These are phyloP conservation scores for Podila minutissima DNA, from an alignment of 192 early-diverging fungal species.

Conservation along the genomic window DNA sequence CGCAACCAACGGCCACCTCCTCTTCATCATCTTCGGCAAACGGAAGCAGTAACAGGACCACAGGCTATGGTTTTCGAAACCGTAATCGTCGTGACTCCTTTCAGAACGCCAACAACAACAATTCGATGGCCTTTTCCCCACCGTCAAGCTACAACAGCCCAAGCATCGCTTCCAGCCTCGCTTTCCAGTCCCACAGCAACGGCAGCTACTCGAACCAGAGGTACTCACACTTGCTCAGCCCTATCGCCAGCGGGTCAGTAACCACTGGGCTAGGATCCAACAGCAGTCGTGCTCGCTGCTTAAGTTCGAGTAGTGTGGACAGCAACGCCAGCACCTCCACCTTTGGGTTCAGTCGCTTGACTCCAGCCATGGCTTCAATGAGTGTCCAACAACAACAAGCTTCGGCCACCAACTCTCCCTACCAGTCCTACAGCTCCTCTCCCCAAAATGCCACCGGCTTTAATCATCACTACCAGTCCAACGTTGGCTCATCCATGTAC, in stretches of 20 bases:
- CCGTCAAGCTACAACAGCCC: conserved; percentile 27
- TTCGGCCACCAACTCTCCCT: conserved; percentile 32
- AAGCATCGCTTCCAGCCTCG: background rate
- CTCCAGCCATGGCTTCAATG: conserved; percentile 36
- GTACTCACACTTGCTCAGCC: conserved; percentile 12
- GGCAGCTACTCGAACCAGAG: conserved; percentile 17
- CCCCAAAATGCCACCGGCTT: conserved; percentile 16
- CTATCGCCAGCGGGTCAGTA: background rate
- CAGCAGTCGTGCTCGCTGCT: conserved; percentile 29
- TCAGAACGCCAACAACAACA: conserved; percentile 11
- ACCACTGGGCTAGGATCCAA: background rate
- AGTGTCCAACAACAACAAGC: conserved; percentile 31
- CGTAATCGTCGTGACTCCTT: conserved; percentile 32
- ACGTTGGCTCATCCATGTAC: conserved; percentile 16
- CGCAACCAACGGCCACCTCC: background rate
- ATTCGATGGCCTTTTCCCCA: conserved; percentile 32
- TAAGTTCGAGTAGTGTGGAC: conserved; percentile 43
- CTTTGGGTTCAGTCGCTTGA: conserved; percentile 38
- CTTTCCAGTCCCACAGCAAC: background rate
- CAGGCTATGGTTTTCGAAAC: conserved; percentile 11
- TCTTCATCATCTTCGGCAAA: background rate
- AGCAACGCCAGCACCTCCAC: conserved; percentile 36
- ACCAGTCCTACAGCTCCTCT: conserved; percentile 40
- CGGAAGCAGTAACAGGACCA: conserved; percentile 10
- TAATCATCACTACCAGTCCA: conserved; percentile 22